phyloP scores from a whole-genome alignment of 2,329 filamentous ascomycete species.

The Juglanconis juglandina region DNA sequence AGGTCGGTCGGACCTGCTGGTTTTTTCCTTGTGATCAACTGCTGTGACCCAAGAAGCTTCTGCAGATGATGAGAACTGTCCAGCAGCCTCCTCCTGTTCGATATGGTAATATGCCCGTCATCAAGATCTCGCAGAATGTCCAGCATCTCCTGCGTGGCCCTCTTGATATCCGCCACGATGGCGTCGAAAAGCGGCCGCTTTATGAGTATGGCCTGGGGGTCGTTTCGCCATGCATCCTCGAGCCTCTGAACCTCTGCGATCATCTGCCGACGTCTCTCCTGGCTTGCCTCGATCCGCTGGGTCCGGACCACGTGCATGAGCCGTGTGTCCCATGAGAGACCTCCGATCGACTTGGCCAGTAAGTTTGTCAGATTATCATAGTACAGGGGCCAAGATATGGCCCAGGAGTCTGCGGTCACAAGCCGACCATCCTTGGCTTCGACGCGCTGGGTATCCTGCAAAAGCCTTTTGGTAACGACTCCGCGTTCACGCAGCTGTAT shows the following conservation, averaged over 20 bases:
- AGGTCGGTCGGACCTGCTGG: no score
- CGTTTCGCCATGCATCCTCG: not conserved
- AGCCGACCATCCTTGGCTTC: not conserved
- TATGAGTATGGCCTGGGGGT: not conserved
- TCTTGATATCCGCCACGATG: not conserved
- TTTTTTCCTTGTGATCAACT: no score
- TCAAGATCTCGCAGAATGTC: not conserved
- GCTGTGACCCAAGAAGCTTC: no score
- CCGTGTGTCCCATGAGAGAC: slow-evolving; percentile 4
- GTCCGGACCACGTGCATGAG: not conserved
- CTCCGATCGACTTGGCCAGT: slow-evolving; percentile 7
- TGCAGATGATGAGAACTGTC: no score
- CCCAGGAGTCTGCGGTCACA: not conserved
- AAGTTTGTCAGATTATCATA: not conserved
- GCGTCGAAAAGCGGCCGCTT: not conserved
- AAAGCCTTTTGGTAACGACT: not conserved
- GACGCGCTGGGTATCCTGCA: not conserved
- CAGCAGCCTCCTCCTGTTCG: no score
- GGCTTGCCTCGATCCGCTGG: not conserved
- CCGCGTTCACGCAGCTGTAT: not conserved
- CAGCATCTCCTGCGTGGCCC: slow-evolving; percentile 2
- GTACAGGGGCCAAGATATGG: slow-evolving; percentile 13
- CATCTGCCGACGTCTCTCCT: not conserved
- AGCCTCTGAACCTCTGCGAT: not conserved
- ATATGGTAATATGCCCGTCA: no score